These are phyloP conservation scores for Penicillium sp. DNA, from an alignment of 2,329 filamentous ascomycete species.

Conservation along the genomic window DNA sequence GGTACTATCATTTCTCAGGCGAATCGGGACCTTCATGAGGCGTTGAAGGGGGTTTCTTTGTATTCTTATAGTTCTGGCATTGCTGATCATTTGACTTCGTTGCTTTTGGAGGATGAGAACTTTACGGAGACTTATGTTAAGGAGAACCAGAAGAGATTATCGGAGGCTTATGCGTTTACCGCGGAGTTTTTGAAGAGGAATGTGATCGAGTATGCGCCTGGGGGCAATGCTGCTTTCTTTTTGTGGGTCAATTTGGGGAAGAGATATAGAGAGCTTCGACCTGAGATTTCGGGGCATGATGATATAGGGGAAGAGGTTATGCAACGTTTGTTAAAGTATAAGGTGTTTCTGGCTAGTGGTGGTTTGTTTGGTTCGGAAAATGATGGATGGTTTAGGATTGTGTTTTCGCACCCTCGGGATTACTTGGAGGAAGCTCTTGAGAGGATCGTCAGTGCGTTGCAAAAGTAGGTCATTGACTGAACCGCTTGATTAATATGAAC, in stretches of 20 bases:
- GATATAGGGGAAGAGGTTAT: slow-evolving; percentile 31
- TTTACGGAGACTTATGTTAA: slow-evolving; percentile 49
- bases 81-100: slow-evolving; percentile 38
- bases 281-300: slow-evolving; percentile 5
- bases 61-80: slow-evolving; percentile 44
- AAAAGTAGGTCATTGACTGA: background rate
- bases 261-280: slow-evolving; percentile 27
- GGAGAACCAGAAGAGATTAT: slow-evolving; percentile 46
- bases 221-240: slow-evolving; percentile 59
- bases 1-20: slow-evolving; percentile 50
- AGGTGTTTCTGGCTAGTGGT: slow-evolving; percentile 39
- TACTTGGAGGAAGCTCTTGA: slow-evolving; percentile 35
- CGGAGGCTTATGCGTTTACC: slow-evolving; percentile 42
- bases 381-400: slow-evolving; percentile 46
- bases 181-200: slow-evolving; percentile 40
- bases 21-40: background rate
- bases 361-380: slow-evolving; percentile 39
- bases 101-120: slow-evolving; percentile 46
- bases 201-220: slow-evolving; percentile 49
- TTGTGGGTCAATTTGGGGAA: slow-evolving; percentile 54
- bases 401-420: slow-evolving; percentile 37
- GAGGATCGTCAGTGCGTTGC: slow-evolving; percentile 27
- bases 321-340: slow-evolving; percentile 37
- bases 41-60: background rate
- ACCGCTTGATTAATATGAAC: background rate